Evolutionary conservation across 768 basidiomycete species (phyloP).

Genomic region (Coprinopsis sp.): DNA sequence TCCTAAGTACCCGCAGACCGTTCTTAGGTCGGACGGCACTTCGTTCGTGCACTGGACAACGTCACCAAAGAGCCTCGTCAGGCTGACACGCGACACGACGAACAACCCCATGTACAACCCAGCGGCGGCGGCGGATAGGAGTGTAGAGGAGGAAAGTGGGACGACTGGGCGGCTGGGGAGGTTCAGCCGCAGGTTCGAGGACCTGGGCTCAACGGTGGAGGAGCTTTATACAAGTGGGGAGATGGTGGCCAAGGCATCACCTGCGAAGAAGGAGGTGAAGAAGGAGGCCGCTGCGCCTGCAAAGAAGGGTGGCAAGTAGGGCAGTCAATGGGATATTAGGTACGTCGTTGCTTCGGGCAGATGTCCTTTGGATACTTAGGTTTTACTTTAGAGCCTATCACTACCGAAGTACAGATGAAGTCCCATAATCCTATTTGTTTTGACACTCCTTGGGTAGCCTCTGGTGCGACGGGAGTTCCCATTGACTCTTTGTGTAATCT

Average conservation of each 20-base stretch:
- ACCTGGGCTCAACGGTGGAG: not conserved
- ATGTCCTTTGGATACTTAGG: too few relatives aligned
- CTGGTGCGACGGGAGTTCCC: too few relatives aligned
- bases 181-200: slow-evolving; percentile 7
- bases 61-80: slow-evolving; percentile 71
- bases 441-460: too few relatives aligned
- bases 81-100: slow-evolving; percentile 81
- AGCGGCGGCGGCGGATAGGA: slow-evolving; percentile 44
- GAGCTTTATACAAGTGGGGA: slow-evolving; percentile 3
- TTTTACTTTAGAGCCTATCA: too few relatives aligned
- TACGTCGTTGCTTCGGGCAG: too few relatives aligned
- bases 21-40: slow-evolving; percentile 84
- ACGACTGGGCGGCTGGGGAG: slow-evolving; percentile 59
- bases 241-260: not conserved
- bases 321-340: too few relatives aligned
- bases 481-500: too few relatives aligned
- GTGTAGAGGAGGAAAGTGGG: slow-evolving; percentile 64
- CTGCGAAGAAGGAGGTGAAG: slow-evolving; percentile 2
- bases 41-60: slow-evolving; percentile 87
- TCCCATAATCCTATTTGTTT: too few relatives aligned
- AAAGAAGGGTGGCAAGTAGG: too few relatives aligned
- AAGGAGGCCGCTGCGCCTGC: not conserved
- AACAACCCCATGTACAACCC: slow-evolving; percentile 89
- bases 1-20: slow-evolving; percentile 80
- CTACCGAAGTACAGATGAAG: too few relatives aligned